Percentiles rank a stretch among this genome's conserved stretches.
Evolutionary conservation across 345 rosid genomes (phyloP).

Genomic region (Boechera retrofracta): DNA sequence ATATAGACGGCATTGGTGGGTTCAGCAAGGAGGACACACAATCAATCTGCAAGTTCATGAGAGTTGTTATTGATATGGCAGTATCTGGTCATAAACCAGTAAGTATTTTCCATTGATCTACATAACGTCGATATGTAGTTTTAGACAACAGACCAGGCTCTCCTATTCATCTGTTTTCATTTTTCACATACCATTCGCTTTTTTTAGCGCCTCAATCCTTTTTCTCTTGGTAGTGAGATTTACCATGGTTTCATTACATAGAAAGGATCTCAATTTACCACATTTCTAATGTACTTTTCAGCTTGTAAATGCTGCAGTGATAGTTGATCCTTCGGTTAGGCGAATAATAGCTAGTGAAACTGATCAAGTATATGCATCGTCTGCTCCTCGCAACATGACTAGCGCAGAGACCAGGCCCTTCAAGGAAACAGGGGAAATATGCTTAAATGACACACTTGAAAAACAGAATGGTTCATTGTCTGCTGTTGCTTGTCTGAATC

Average conservation of each 20-base stretch:
- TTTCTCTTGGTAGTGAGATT: background rate
- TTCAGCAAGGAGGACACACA: slow-evolving; percentile 67
- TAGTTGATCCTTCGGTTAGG: slow-evolving; percentile 69
- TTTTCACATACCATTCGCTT: background rate
- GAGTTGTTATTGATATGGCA: slow-evolving; percentile 62
- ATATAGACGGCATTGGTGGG: slow-evolving; percentile 80
- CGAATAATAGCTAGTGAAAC: slow-evolving; percentile 65
- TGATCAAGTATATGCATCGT: slow-evolving; percentile 59
- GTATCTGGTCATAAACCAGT: slow-evolving; percentile 62
- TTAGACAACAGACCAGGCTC: slow-evolving; percentile 11
- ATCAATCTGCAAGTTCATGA: slow-evolving; percentile 65
- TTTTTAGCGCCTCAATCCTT: background rate
- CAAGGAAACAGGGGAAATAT: slow-evolving; percentile 19
- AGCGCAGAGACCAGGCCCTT: slow-evolving; percentile 22
- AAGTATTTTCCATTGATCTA: slow-evolving; percentile 27
- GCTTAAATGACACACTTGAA: slow-evolving; percentile 40
- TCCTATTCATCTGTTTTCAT: background rate
- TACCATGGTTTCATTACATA: slow-evolving; percentile 9
- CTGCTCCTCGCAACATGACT: slow-evolving; percentile 36
- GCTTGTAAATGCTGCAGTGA: slow-evolving; percentile 82
- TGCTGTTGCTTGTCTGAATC: slow-evolving; percentile 70
- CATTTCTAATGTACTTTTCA: slow-evolving; percentile 44
- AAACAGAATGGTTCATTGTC: slow-evolving; percentile 33
- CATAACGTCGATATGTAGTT: background rate
- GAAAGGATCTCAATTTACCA: background rate